phyloP scores from a whole-genome alignment of 371 early-diverging fungal species.

The Saksenaea vasiformis region DNA sequence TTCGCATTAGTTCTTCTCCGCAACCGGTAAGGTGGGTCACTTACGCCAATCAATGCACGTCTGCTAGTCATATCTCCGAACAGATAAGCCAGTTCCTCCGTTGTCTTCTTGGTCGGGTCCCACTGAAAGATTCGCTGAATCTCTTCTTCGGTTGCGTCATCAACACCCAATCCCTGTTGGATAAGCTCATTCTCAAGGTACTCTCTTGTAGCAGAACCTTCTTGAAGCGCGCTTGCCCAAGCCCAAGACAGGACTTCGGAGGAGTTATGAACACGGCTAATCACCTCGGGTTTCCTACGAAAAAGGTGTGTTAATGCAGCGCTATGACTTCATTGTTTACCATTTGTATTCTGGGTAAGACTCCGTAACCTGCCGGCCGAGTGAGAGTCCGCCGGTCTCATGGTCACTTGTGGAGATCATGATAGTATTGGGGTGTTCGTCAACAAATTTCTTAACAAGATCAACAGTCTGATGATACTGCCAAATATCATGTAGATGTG shows the following conservation, averaged over 20 bases:
- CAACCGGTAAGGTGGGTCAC: neutral
- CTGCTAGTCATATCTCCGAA: slow-evolving; percentile 56
- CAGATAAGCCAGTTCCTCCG: slow-evolving; percentile 28
- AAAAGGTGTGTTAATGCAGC: neutral
- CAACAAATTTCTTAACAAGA: slow-evolving; percentile 63
- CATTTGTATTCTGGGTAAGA: slow-evolving; percentile 74
- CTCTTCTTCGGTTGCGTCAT: slow-evolving; percentile 59
- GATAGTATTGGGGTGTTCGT: slow-evolving; percentile 65
- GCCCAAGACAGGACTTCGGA: slow-evolving; percentile 40
- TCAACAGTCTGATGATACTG: slow-evolving; percentile 69
- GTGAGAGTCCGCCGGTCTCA: slow-evolving; percentile 61
- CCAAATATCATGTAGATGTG: slow-evolving; percentile 75
- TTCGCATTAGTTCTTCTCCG: neutral
- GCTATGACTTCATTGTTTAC: slow-evolving; percentile 19
- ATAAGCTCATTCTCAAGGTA: slow-evolving; percentile 47
- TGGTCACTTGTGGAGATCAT: slow-evolving; percentile 70
- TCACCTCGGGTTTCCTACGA: slow-evolving; percentile 54
- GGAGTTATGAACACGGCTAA: slow-evolving; percentile 58
- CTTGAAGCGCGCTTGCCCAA: slow-evolving; percentile 13
- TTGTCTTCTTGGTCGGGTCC: slow-evolving; percentile 25
- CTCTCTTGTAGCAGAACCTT: slow-evolving; percentile 1
- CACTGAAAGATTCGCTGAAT: slow-evolving; percentile 39
- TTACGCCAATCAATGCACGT: slow-evolving; percentile 63
- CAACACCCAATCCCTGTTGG: slow-evolving; percentile 54
- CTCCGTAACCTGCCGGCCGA: slow-evolving; percentile 51